These are phyloP conservation scores for Zygnema cylindricum DNA, from an alignment of 139 green algal species.

Conservation along the genomic window DNA sequence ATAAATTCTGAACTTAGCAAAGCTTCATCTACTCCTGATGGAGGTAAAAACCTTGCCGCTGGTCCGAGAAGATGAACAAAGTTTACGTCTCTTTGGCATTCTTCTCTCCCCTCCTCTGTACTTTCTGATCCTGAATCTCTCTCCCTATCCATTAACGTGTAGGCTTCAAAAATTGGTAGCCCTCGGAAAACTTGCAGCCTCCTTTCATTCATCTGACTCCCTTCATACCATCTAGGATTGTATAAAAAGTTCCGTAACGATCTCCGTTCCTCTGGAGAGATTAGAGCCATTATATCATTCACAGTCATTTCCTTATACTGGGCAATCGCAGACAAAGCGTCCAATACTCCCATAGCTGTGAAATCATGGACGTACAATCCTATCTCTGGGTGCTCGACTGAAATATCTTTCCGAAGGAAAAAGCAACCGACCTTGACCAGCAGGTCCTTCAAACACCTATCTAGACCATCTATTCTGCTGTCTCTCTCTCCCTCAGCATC, in stretches of 20 bases:
- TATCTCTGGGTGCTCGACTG: conserved; percentile 45
- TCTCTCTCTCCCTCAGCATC: neutral
- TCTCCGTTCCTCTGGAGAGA: conserved; percentile 59
- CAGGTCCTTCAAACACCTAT: conserved; percentile 46
- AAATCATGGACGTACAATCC: conserved; percentile 65
- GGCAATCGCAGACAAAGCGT: conserved; percentile 61
- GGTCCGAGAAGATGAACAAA: conserved; percentile 5
- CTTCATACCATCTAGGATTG: conserved; percentile 67
- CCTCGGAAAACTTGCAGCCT: conserved; percentile 55
- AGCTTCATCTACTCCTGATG: conserved; percentile 55
- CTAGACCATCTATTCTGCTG: neutral
- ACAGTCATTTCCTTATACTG: neutral
- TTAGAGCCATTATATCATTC: neutral
- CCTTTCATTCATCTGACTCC: conserved; percentile 13
- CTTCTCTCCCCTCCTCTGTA: neutral
- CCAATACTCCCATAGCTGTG: conserved; percentile 67
- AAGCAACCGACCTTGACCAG: conserved; percentile 68
- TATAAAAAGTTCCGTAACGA: conserved; percentile 74
- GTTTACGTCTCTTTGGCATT: too few species aligned
- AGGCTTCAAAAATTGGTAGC: conserved; percentile 72
- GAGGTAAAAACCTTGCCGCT: conserved; percentile 64
- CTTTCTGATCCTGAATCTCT: neutral
- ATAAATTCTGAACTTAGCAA: conserved; percentile 68
- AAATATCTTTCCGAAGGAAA: conserved; percentile 60
- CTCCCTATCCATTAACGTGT: conserved; percentile 1